Evolutionary conservation across 805 yeast genomes (phyloP).

Genomic region (Brettanomyces custersianus): DNA sequence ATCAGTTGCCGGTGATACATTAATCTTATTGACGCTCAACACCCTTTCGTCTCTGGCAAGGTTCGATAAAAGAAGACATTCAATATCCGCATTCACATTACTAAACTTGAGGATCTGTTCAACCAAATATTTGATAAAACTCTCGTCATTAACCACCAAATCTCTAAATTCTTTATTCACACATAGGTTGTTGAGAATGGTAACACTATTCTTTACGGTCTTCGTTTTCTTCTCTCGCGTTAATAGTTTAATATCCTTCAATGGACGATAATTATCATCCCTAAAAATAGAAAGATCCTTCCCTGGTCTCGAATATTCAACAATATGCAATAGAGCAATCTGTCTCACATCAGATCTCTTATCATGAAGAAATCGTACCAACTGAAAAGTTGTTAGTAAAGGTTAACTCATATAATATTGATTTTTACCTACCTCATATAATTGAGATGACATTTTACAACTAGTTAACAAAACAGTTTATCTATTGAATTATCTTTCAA

Average conservation of each 20-base stretch:
- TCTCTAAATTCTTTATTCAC: conserved; percentile 58
- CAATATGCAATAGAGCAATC: conserved; percentile 76
- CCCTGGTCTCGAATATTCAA: conserved; percentile 71
- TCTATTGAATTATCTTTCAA: too few relatives aligned
- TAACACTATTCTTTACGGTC: conserved; percentile 57
- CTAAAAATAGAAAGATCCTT: conserved; percentile 51
- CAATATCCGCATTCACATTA: conserved; percentile 68
- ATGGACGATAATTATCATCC: conserved; percentile 60
- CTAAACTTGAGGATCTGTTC: conserved; percentile 42
- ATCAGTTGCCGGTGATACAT: conserved; percentile 29
- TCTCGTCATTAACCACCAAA: conserved; percentile 54
- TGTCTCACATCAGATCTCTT: conserved; percentile 72
- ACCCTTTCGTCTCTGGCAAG: conserved; percentile 71
- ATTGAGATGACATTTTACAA: conserved; percentile 36
- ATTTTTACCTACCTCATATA: conserved; percentile 34
- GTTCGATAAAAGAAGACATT: conserved; percentile 78
- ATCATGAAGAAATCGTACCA: conserved; percentile 70
- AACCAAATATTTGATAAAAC: conserved; percentile 41
- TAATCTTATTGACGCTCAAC: conserved; percentile 29
- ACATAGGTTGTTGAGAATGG: conserved; percentile 77
- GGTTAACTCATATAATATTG: not conserved
- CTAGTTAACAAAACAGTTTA: too few relatives aligned
- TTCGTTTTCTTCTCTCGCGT: conserved; percentile 45
- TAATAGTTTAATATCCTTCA: conserved; percentile 60
- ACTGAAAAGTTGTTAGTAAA: conserved; percentile 8